These are phyloP conservation scores for Carex pumila DNA, from an alignment of 176 grass and related monocot species.

Conservation along the genomic window DNA sequence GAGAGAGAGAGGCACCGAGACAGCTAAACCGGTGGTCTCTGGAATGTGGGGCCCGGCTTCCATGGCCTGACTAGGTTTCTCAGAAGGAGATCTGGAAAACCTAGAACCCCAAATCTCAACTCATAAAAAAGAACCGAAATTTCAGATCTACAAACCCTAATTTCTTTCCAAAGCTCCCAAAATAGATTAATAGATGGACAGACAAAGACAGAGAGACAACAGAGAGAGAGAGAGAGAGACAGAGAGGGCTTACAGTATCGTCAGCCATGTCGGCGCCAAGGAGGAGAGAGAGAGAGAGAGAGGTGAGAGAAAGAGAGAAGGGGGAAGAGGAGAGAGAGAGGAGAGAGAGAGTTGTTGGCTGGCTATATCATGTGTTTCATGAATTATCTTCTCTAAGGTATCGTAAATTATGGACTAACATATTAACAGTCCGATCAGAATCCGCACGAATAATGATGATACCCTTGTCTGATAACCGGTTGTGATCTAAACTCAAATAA, in stretches of 20 bases:
- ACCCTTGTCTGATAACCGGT: too few species aligned
- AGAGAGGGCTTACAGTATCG: slow-evolving; percentile 10
- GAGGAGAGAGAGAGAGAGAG: background rate
- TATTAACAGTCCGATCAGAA: too few species aligned
- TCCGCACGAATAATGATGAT: too few species aligned
- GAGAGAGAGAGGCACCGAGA: background rate
- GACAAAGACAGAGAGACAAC: background rate
- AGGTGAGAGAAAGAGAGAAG: background rate
- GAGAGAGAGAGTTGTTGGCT: background rate
- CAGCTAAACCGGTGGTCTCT: background rate
- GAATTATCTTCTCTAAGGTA: too few species aligned
- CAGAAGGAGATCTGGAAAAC: slow-evolving; percentile 21
- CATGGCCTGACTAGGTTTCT: background rate
- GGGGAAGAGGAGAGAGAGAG: background rate
- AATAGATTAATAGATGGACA: background rate
- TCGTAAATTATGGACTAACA: too few species aligned
- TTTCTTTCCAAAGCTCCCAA: background rate
- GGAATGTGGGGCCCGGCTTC: background rate
- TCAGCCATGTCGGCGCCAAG: slow-evolving; percentile 26
- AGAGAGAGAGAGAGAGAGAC: background rate
- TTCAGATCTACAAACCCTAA: slow-evolving; percentile 22
- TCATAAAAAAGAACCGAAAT: background rate
- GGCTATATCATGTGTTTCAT: too few species aligned
- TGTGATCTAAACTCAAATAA: too few species aligned
- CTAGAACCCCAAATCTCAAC: background rate